phyloP scores from a whole-genome alignment of 495 filamentous ascomycete genomes.

The Talaromyces nanjingensis region DNA sequence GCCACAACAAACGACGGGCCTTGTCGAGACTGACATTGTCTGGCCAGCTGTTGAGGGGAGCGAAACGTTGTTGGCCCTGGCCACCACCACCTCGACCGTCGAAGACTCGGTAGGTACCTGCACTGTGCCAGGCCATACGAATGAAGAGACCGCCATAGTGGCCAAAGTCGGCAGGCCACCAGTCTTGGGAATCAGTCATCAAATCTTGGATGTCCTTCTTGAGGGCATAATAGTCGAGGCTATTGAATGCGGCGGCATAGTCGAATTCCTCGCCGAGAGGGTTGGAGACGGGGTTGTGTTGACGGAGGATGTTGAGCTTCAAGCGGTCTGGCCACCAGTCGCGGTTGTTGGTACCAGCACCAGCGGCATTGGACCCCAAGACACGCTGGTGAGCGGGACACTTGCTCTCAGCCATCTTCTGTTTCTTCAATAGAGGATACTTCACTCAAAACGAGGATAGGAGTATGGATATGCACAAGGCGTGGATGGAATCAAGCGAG shows the following conservation, averaged over 20 bases:
- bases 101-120: constrained; percentile 64
- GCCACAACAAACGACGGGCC: constrained; percentile 69
- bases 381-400: constrained; percentile 41
- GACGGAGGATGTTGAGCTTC: constrained; percentile 62
- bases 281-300: constrained; percentile 55
- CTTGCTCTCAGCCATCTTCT: constrained; percentile 18
- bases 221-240: constrained; percentile 59
- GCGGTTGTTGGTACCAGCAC: constrained; percentile 52
- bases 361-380: constrained; percentile 44
- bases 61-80: constrained; percentile 65
- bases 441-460: not conserved
- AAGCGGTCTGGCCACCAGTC: constrained; percentile 68
- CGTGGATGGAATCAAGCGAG: not conserved
- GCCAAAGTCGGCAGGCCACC: constrained; percentile 71
- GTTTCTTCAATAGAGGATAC: not conserved
- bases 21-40: constrained; percentile 73
- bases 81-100: constrained; percentile 69
- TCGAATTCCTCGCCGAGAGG: constrained; percentile 55
- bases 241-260: constrained; percentile 63
- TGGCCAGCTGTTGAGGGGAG: constrained; percentile 73
- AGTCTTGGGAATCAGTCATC: constrained; percentile 71
- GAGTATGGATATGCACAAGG: not conserved
- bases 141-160: constrained; percentile 72
- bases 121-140: constrained; percentile 72
- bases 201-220: constrained; percentile 61